Conservation (phyloP, 352 stramenopile genomes). For the Globisporangium splendens region DNA sequence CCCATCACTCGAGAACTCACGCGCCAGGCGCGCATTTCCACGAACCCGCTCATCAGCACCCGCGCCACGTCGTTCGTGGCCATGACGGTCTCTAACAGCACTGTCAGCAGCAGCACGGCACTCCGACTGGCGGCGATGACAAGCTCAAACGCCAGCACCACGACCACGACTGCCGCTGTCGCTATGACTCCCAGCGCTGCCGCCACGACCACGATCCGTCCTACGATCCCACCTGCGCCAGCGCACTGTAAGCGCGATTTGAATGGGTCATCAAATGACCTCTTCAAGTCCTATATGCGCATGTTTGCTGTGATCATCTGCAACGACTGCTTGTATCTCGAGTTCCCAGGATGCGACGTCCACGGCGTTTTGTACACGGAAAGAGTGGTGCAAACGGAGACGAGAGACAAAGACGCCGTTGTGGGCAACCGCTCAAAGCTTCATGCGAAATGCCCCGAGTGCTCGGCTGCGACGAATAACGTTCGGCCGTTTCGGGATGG, state of each 20-base stretch:
- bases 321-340: slow-evolving; percentile 77
- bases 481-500: slow-evolving; percentile 81
- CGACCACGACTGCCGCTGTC: background rate
- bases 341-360: slow-evolving; percentile 86
- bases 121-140: background rate
- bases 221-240: background rate
- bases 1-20: slow-evolving; percentile 12
- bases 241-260: background rate
- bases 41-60: background rate
- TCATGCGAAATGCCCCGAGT: slow-evolving; percentile 83
- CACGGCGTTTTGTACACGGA: slow-evolving; percentile 84
- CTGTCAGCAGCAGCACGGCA: slow-evolving; percentile 12
- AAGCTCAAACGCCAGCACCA: slow-evolving; percentile 1
- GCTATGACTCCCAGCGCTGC: background rate
- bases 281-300: slow-evolving; percentile 28
- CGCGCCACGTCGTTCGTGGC: background rate
- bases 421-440: slow-evolving; percentile 2
- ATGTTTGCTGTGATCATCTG: slow-evolving; percentile 81
- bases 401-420: slow-evolving; percentile 7
- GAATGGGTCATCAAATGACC: background rate
- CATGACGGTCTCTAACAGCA: slow-evolving; percentile 53
- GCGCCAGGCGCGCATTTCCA: background rate
- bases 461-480: slow-evolving; percentile 78
- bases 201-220: background rate
- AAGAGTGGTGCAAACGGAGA: slow-evolving; percentile 18